Base-by-base conservation (phyloP, 2,329 filamentous ascomycete genomes). In the Xylaria sp. region DNA sequence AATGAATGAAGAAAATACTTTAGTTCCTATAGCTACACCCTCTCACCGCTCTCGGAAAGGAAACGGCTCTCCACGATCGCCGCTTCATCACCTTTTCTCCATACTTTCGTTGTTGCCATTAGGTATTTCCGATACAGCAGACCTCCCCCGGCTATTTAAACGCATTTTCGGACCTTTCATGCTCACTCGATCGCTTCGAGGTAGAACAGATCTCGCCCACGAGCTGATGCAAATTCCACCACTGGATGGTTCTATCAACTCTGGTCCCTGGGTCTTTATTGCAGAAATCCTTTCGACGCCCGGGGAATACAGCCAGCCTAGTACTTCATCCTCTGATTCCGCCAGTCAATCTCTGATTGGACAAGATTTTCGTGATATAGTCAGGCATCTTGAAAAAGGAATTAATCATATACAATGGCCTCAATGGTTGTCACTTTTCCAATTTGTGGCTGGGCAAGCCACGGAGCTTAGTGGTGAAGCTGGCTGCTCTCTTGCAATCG, bases 361-460 rank as follows among this genome's bases (percentile, higher is more conserved):
- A 15, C 88, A 89, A 12, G 90, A 93, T 65, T 94, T 93, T 72
- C 89, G 91, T 9, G 88, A 91, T 61, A 82, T 92, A 28, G 85
- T 90, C 18, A 90, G 87, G 20, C 86, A 97, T 41, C 84, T 97
- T 2, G 86, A 90, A 74, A 82, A 85, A 72, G 89, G 92, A 20
- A 78, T 92, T 57, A 79, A 80, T 37, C 81, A 82, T 25, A 84
- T 84, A 2, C 84, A 85, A 0, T 81, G 80, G 72, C 68, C 80
- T 18, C 77, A 81, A 7, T 89, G 87, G 87, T 77, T 82, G 32
- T 78, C 83, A 0, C 81, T 95, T 0, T 88, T 93, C 62, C 81
- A 86, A 9, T 79, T 84, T 0, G 81, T 93, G 9, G 82, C 87
- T 2, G 80, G 84, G 9, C 86, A 88, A 62, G 87, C 91, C 7